Evolutionary conservation across 2,329 filamentous ascomycete species (phyloP).

Genomic region (Colletotrichum sp.): DNA sequence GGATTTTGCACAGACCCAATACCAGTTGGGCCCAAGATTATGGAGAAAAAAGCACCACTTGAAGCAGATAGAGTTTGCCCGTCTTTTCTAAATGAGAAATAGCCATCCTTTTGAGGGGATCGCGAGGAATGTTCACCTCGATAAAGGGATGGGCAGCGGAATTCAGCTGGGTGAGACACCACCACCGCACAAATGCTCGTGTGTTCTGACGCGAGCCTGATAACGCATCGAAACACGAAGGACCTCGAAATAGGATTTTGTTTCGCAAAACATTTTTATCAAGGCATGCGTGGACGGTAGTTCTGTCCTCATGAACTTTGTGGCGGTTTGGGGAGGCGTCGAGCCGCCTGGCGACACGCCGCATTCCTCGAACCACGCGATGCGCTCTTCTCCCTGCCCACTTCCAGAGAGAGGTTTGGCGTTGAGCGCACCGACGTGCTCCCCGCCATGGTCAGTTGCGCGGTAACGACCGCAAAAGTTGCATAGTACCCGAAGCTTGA

Average conservation of each 20-base stretch:
- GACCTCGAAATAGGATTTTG: background rate
- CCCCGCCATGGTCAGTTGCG: background rate
- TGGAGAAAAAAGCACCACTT: background rate
- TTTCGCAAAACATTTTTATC: background rate
- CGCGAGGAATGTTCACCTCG: background rate
- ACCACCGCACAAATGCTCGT: background rate
- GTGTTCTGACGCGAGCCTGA: background rate
- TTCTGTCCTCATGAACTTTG: background rate
- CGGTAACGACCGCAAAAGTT: background rate
- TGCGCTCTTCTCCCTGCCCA: background rate
- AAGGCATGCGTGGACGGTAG: background rate
- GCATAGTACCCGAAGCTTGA: background rate
- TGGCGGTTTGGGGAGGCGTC: background rate
- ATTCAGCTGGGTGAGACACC: background rate
- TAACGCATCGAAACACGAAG: background rate
- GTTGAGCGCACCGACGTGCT: background rate
- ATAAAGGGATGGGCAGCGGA: slow-evolving; percentile 18
- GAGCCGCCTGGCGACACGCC: background rate
- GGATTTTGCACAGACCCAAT: background rate
- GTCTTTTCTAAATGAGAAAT: background rate
- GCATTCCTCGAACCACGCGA: background rate
- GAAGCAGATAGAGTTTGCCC: background rate
- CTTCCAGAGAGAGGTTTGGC: background rate
- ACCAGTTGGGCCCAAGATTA: background rate
- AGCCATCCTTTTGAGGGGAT: slow-evolving; percentile 14